Base-by-base conservation (phyloP, 2,329 filamentous ascomycete species). In the Curvularia eragrostidis region DNA sequence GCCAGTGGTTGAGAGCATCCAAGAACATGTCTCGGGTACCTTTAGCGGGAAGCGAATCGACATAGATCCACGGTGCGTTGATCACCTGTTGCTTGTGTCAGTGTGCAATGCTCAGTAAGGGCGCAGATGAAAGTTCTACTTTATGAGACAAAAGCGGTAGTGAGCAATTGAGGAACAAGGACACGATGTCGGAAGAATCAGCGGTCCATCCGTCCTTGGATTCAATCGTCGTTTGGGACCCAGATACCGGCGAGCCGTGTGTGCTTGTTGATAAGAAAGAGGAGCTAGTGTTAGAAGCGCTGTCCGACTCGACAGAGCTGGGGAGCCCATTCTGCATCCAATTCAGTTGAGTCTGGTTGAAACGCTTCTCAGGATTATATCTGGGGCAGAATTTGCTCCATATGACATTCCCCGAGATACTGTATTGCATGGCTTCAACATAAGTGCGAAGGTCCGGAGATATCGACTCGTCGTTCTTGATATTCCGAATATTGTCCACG, bases 351-450 rank as follows among this genome's bases (percentile, higher is more conserved):
- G n/a, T 41, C 38, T 41, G 38, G 38, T 41, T 41, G 38, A 41
- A 41, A 41, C 13, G 38, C 38, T 48, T 30, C 36, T 18, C 59
- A 50, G 59, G 38, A 41, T 41, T 41, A 41, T 78, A 78, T 36
- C 76, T 54, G 6, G 76, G 75, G 55, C 75, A 77, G 18, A 70
- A 58, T 6, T 70, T 64, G 54, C 75, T 77, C 76, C 75, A 78
- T 32, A 73, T 72, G 7, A 74, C 21, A 52, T 78, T 78, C 12
- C 75, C 76, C 30, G 56, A 68, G n/a, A 71, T 58, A 38, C 66
- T 75, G 19, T 71, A 71, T 48, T 63, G 58, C 12, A 77, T 65
- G 41, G 76, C 69, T 15, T 41, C 38, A 41, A 41, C 38, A 41
- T 41, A 41, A 41, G 38, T 41, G 38, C 38, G 38, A 41, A 41